These are phyloP conservation scores for Ophiostoma ulmi DNA, from an alignment of 2,329 filamentous ascomycete species.

Conservation along the genomic window DNA sequence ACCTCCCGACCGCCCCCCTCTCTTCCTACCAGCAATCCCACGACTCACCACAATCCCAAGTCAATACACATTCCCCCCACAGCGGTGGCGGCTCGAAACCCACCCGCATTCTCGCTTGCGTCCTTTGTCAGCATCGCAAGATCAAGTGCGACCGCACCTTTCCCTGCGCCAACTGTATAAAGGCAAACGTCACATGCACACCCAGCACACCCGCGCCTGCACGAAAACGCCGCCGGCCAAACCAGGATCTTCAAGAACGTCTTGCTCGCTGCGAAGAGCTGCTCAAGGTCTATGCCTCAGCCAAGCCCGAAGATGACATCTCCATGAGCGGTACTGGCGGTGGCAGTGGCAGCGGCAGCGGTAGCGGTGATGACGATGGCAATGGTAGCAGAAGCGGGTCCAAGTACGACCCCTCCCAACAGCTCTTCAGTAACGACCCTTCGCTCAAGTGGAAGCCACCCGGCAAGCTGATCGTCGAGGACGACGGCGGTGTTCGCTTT, in stretches of 20 bases:
- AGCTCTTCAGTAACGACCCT: conserved; percentile 32
- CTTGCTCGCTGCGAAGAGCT: conserved; percentile 55
- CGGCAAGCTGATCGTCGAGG: conserved; percentile 52
- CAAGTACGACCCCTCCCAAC: conserved; percentile 29
- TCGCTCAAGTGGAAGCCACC: conserved; percentile 40
- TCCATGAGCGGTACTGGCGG: conserved; percentile 17
- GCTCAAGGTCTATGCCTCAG: conserved; percentile 51
- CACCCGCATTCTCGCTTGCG: conserved; percentile 48
- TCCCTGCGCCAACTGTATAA: conserved; percentile 56
- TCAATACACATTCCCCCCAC: conserved; percentile 7
- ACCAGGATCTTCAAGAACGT: conserved; percentile 57
- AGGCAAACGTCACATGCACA: conserved; percentile 56
- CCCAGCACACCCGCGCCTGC: conserved; percentile 57
- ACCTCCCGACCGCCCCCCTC: conserved; percentile 15
- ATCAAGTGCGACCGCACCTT: conserved; percentile 58
- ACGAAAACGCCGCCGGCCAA: conserved; percentile 54
- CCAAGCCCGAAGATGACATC: conserved; percentile 30
- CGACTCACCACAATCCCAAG: not conserved
- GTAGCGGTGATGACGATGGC: conserved; percentile 18
- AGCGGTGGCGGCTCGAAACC: conserved; percentile 33
- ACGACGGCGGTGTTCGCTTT: conserved; percentile 52
- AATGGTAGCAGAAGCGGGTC: conserved; percentile 26
- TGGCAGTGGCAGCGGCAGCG: conserved; percentile 24
- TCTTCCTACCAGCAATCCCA: conserved; percentile 16
- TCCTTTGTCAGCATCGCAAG: conserved; percentile 57